phyloP scores from a whole-genome alignment of 257 asterid genomes.

The Knoxia roxburghii region DNA sequence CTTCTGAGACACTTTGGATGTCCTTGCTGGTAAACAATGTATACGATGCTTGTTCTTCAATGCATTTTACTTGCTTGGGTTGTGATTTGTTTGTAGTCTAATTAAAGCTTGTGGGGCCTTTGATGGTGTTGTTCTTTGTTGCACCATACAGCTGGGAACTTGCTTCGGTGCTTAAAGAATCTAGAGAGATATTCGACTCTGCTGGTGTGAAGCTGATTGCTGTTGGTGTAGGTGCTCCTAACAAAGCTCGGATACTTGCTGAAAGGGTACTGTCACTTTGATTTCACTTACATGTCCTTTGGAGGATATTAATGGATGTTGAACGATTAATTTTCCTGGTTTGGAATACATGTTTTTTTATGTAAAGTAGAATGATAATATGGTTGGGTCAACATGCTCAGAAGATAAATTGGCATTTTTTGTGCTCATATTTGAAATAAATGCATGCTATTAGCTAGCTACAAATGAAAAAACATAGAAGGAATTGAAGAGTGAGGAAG shows the following conservation, averaged over 20 bases:
- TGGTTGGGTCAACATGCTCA: not conserved
- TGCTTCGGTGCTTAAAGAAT: conserved; percentile 62
- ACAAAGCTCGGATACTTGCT: conserved; percentile 74
- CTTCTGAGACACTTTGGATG: conserved; percentile 94
- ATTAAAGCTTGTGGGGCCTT: conserved; percentile 1
- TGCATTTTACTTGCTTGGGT: not conserved
- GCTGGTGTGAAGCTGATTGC: conserved; percentile 86
- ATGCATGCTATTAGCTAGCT: not conserved
- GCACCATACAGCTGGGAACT: conserved; percentile 72
- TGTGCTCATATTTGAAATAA: not conserved
- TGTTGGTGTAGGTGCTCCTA: conserved; percentile 87
- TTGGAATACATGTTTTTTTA: not conserved
- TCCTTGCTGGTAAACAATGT: conserved; percentile 61
- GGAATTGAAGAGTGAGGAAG: not conserved
- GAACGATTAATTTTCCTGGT: not conserved
- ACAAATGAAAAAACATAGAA: not conserved
- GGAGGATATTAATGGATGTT: not conserved
- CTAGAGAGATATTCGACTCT: conserved; percentile 57
- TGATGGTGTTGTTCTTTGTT: conserved; percentile 1
- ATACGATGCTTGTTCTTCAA: not conserved
- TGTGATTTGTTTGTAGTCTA: not conserved
- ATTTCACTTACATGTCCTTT: not conserved
- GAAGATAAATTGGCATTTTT: not conserved
- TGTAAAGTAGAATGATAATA: not conserved
- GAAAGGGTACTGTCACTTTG: conserved; percentile 46